These are phyloP conservation scores for Microascus cirrosus DNA, from an alignment of 2,329 filamentous ascomycete genomes.

Conservation along the genomic window DNA sequence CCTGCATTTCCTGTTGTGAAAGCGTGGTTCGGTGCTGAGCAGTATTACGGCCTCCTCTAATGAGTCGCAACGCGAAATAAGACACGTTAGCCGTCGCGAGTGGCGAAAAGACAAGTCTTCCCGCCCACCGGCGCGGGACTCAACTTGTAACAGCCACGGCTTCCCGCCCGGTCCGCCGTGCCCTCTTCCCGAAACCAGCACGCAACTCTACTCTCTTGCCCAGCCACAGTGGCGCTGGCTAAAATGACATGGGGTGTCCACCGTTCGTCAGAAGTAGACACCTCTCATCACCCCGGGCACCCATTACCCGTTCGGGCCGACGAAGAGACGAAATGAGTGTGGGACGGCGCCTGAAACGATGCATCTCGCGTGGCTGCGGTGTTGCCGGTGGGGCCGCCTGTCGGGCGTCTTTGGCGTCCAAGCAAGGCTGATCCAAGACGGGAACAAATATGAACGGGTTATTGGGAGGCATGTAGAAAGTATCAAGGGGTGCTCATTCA, in stretches of 20 bases:
- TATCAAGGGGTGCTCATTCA: background rate
- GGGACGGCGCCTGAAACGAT: background rate
- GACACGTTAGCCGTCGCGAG: background rate
- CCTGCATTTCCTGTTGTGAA: no score
- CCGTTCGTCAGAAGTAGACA: background rate
- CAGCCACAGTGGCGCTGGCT: background rate
- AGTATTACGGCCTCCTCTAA: no score
- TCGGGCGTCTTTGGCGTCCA: background rate
- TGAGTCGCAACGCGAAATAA: background rate
- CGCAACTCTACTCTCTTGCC: background rate
- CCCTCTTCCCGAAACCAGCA: background rate
- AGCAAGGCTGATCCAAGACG: background rate
- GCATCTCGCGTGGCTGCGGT: background rate
- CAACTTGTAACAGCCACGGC: background rate
- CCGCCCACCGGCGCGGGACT: background rate
- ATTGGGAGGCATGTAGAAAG: background rate
- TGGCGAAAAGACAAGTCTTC: background rate
- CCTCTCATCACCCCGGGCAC: background rate
- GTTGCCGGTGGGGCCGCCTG: background rate
- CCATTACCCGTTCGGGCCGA: background rate
- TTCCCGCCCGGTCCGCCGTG: background rate
- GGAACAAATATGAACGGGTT: background rate
- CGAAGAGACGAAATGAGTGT: background rate
- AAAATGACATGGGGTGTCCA: background rate
- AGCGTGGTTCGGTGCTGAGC: no score